These are phyloP conservation scores for Cryptococcus sp. DNA, from an alignment of 1,284 basidiomycete genomes.

Conservation along the genomic window DNA sequence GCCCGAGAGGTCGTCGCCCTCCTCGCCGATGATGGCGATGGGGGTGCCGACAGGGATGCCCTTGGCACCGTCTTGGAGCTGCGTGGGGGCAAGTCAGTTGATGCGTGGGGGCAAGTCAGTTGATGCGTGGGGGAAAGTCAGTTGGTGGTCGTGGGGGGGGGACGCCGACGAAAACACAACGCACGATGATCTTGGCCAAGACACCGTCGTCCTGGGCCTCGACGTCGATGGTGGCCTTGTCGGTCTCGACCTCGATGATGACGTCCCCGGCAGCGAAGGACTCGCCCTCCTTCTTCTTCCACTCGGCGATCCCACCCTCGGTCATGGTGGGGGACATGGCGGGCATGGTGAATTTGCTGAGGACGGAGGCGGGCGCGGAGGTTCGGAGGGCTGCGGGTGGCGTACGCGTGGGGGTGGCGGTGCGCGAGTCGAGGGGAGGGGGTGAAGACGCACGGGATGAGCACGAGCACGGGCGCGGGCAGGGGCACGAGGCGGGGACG, in stretches of 20 bases:
- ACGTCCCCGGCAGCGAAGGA: constrained; percentile 86
- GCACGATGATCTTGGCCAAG: constrained; percentile 75
- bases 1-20: constrained; percentile 4
- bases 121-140: background rate
- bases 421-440: background rate
- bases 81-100: background rate
- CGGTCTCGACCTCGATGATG: constrained; percentile 78
- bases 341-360: constrained; percentile 69
- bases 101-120: constrained; percentile 40
- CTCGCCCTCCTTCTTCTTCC: constrained; percentile 98
- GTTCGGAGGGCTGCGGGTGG: constrained; percentile 66
- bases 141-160: background rate
- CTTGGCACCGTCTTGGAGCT: constrained; percentile 82
- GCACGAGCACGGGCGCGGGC: background rate
- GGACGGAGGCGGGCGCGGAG: constrained; percentile 70
- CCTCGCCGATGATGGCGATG: constrained; percentile 65
- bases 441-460: background rate
- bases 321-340: constrained; percentile 12
- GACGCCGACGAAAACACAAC: constrained; percentile 20
- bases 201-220: constrained; percentile 97
- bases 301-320: constrained; percentile 93
- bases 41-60: constrained; percentile 76
- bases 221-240: constrained; percentile 99
- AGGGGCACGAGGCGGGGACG: background rate
- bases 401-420: background rate